A percentile compares a stretch with the other conserved stretches of the same genome.
Evolutionary conservation across 2,329 filamentous ascomycete genomes (phyloP).

Genomic region (Stagonosporopsis chrysanthemi): DNA sequence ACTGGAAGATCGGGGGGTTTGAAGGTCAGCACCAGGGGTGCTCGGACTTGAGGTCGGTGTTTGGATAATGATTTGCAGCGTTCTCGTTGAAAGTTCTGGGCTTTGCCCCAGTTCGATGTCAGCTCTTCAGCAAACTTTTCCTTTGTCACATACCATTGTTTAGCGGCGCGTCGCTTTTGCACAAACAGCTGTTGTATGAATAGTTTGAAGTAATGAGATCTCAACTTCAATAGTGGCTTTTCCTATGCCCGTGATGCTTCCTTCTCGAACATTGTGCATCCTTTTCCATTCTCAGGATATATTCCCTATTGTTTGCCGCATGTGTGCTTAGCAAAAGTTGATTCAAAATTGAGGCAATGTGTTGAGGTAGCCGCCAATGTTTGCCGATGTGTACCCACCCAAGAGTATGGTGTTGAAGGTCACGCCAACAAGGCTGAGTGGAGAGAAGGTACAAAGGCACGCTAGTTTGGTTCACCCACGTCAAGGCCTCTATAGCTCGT

Average conservation of each 20-base stretch:
- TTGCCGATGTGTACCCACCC: too few species aligned
- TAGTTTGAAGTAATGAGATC: slow-evolving; percentile 22
- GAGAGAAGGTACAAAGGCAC: too few species aligned
- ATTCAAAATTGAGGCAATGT: too few species aligned
- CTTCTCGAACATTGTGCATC: neutral
- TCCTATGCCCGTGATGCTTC: neutral
- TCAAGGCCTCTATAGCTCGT: too few species aligned
- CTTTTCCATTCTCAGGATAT: too few species aligned
- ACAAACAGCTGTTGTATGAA: slow-evolving; percentile 25
- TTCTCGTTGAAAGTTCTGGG: slow-evolving; percentile 19
- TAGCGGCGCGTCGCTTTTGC: slow-evolving; percentile 12
- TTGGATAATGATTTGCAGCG: slow-evolving; percentile 17
- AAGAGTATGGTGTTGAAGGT: too few species aligned
- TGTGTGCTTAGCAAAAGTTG: neutral
- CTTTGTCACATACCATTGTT: slow-evolving; percentile 22
- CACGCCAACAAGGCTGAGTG: too few species aligned
- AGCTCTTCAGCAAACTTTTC: slow-evolving; percentile 22
- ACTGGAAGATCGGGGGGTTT: slow-evolving; percentile 45
- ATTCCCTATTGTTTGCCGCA: neutral
- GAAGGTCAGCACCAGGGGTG: slow-evolving; percentile 27
- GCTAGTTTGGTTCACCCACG: too few species aligned
- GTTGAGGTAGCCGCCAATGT: too few species aligned
- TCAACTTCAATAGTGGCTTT: slow-evolving; percentile 3
- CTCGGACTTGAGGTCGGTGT: slow-evolving; percentile 8
- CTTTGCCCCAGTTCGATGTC: slow-evolving; percentile 17